A percentile compares a stretch with the other conserved stretches of the same genome.
Conservation (phyloP, 371 early-diverging fungal genomes). For the Mortierella sp. region DNA sequence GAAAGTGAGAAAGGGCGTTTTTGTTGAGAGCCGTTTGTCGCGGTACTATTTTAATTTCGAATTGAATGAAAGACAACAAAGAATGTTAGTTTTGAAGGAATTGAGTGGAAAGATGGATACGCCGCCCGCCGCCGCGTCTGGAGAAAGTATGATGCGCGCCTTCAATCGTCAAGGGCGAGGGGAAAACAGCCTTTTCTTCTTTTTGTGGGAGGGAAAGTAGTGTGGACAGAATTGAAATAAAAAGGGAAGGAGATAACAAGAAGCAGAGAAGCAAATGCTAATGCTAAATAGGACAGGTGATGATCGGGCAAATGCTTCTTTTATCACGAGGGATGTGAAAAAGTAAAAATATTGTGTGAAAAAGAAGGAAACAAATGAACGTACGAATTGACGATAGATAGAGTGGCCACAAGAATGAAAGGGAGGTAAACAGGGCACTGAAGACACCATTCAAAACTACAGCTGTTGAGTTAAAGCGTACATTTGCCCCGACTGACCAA, state of each 20-base stretch:
- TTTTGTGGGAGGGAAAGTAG: neutral
- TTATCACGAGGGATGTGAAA: neutral
- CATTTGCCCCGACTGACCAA: too few relatives aligned
- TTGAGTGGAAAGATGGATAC: neutral
- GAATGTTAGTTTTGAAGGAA: neutral
- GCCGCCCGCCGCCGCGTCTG: neutral
- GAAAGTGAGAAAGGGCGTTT: neutral
- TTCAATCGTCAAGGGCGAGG: neutral
- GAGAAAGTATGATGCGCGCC: constrained; percentile 1
- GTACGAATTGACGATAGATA: too few relatives aligned
- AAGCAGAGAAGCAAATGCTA: neutral
- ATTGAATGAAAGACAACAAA: neutral
- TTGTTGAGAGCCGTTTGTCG: constrained; percentile 7
- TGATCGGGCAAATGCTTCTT: neutral
- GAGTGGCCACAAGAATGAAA: neutral
- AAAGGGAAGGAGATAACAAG: neutral
- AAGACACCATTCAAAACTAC: too few relatives aligned
- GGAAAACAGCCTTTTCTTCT: neutral
- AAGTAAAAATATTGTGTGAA: neutral
- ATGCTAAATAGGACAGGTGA: neutral
- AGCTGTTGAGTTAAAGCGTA: too few relatives aligned
- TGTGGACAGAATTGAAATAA: neutral
- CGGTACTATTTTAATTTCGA: neutral
- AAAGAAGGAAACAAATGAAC: neutral
- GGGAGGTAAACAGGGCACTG: neutral